phyloP scores from a whole-genome alignment of 805 yeast genomes.

The Groenewaldozyma salmanticensis region DNA sequence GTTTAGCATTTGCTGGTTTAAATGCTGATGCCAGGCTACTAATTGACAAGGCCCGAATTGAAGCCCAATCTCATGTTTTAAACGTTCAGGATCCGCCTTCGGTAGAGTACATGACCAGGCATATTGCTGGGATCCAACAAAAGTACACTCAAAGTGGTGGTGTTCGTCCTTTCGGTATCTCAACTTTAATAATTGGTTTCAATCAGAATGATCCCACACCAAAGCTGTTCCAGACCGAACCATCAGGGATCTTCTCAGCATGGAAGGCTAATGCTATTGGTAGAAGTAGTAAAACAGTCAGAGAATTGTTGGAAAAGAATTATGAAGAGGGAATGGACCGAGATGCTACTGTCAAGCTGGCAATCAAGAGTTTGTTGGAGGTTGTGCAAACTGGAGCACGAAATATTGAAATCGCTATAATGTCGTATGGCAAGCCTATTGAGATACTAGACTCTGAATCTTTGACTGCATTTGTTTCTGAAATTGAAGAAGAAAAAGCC shows the following conservation, averaged over 20 bases:
- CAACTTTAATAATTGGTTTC: constrained; percentile 92
- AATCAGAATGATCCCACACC: constrained; percentile 79
- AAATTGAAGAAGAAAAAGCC: constrained; percentile 80
- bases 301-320: constrained; percentile 89
- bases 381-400: constrained; percentile 98
- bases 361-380: constrained; percentile 81
- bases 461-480: constrained; percentile 64
- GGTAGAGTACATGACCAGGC: constrained; percentile 83
- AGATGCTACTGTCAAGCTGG: constrained; percentile 66
- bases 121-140: constrained; percentile 97
- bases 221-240: constrained; percentile 87
- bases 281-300: constrained; percentile 85
- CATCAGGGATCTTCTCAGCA: constrained; percentile 92
- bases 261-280: constrained; percentile 99
- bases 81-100: constrained; percentile 92
- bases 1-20: constrained; percentile 91
- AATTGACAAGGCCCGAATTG: constrained; percentile 90
- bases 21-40: constrained; percentile 97
- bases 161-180: constrained; percentile 94
- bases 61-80: constrained; percentile 89
- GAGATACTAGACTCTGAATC: constrained; percentile 55
- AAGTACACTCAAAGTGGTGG: constrained; percentile 97
- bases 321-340: constrained; percentile 51
- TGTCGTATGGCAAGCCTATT: constrained; percentile 59
- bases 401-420: constrained; percentile 85